These are phyloP conservation scores for Datura wrightii DNA, from an alignment of 257 asterid species.

Conservation along the genomic window DNA sequence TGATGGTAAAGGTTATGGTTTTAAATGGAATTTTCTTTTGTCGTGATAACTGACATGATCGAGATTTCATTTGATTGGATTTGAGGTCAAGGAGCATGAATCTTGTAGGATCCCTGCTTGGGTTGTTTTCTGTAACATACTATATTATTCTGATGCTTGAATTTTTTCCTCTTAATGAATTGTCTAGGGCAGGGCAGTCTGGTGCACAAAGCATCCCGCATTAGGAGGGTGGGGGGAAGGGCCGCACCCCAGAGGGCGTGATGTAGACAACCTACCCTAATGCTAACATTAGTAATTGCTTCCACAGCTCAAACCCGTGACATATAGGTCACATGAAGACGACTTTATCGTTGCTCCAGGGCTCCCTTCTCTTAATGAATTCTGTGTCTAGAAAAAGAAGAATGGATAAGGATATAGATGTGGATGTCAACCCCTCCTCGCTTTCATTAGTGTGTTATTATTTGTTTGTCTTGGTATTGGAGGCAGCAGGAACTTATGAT, in stretches of 20 bases:
- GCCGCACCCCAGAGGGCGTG: too few species aligned
- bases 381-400: not conserved
- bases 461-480: not conserved
- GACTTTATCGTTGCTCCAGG: too few species aligned
- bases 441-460: not conserved
- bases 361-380: not conserved
- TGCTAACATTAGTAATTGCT: too few species aligned
- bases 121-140: not conserved
- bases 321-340: too few species aligned
- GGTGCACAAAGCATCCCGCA: too few species aligned
- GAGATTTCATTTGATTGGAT: slow-evolving; percentile 17
- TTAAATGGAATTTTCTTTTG: not conserved
- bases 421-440: not conserved
- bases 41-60: not conserved
- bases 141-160: slow-evolving; percentile 11
- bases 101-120: slow-evolving; percentile 23
- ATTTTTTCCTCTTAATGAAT: slow-evolving; percentile 3
- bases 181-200: not conserved
- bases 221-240: too few species aligned
- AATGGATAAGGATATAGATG: slow-evolving; percentile 8
- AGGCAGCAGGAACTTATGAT: slow-evolving; percentile 11
- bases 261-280: too few species aligned
- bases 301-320: too few species aligned
- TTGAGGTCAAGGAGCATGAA: not conserved
- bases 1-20: slow-evolving; percentile 12